Evolutionary conservation across 192 early-diverging fungal species (phyloP).

Genomic region (Borealophlyctis nickersoniae): DNA sequence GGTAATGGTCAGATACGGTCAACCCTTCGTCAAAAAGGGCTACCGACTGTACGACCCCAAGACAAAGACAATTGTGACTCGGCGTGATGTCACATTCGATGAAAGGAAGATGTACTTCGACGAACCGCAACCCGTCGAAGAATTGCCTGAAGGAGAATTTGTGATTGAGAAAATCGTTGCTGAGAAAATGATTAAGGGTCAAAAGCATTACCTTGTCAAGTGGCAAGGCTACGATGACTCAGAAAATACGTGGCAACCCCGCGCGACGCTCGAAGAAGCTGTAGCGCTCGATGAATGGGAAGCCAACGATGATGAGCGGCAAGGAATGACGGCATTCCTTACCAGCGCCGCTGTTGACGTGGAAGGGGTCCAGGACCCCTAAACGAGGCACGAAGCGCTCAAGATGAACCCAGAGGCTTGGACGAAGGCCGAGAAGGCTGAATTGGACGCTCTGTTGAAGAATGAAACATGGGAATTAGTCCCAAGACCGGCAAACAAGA

Average conservation of each 20-base stretch:
- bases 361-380: too few relatives aligned
- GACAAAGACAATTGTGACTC: neutral
- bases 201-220: neutral
- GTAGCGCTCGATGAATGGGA: neutral
- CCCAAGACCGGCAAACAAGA: neutral
- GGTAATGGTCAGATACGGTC: constrained; percentile 1
- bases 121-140: neutral
- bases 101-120: too few relatives aligned
- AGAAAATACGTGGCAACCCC: too few relatives aligned
- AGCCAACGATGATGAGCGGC: neutral
- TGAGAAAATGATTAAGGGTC: neutral
- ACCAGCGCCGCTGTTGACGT: too few relatives aligned
- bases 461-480: constrained; percentile 11
- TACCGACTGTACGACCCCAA: neutral
- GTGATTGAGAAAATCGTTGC: neutral
- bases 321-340: too few relatives aligned
- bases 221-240: neutral
- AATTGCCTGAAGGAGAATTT: neutral
- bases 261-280: neutral
- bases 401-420: too few relatives aligned
- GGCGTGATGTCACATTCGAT: neutral
- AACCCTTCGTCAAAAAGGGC: neutral
- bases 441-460: neutral
- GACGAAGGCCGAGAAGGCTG: neutral
- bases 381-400: too few relatives aligned